These are phyloP conservation scores for Cryptococcus maquisensis DNA, from an alignment of 1,284 basidiomycete genomes.

Conservation along the genomic window DNA sequence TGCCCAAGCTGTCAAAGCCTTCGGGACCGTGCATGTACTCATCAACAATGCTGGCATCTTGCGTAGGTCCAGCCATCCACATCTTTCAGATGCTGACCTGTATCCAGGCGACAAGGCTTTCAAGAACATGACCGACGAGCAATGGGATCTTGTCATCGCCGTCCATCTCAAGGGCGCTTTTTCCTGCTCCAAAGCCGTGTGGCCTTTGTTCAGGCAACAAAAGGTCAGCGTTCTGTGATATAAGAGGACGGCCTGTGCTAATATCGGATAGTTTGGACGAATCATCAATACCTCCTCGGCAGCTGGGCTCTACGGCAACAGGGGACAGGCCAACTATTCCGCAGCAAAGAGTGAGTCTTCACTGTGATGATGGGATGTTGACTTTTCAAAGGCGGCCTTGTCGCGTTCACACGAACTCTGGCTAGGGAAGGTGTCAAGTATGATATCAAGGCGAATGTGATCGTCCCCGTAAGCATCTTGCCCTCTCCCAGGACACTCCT, in stretches of 20 bases:
- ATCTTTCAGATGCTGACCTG: neutral
- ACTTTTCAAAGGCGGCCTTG: slow-evolving; percentile 64
- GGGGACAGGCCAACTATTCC: slow-evolving; percentile 85
- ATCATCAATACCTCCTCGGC: slow-evolving; percentile 85
- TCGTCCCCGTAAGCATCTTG: slow-evolving; percentile 70
- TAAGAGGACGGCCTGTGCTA: neutral
- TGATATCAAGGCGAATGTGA: slow-evolving; percentile 78
- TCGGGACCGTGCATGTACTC: slow-evolving; percentile 75
- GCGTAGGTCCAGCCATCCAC: slow-evolving; percentile 51
- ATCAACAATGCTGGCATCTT: slow-evolving; percentile 98
- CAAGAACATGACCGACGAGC: slow-evolving; percentile 83
- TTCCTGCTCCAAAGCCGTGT: slow-evolving; percentile 92
- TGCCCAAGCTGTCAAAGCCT: slow-evolving; percentile 75
- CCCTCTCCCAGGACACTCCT: neutral
- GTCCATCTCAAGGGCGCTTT: slow-evolving; percentile 96
- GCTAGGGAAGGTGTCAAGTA: slow-evolving; percentile 89
- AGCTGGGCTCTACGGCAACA: slow-evolving; percentile 65
- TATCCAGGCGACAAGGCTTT: slow-evolving; percentile 57
- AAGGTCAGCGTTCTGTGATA: slow-evolving; percentile 51
- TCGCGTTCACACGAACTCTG: slow-evolving; percentile 87
- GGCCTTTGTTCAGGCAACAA: slow-evolving; percentile 93
- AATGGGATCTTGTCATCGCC: slow-evolving; percentile 79
- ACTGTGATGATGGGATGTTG: neutral
- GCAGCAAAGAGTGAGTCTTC: slow-evolving; percentile 50
- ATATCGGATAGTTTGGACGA: slow-evolving; percentile 63